phyloP scores from a whole-genome alignment of 2,329 filamentous ascomycete species.

The Penicillium sp. region DNA sequence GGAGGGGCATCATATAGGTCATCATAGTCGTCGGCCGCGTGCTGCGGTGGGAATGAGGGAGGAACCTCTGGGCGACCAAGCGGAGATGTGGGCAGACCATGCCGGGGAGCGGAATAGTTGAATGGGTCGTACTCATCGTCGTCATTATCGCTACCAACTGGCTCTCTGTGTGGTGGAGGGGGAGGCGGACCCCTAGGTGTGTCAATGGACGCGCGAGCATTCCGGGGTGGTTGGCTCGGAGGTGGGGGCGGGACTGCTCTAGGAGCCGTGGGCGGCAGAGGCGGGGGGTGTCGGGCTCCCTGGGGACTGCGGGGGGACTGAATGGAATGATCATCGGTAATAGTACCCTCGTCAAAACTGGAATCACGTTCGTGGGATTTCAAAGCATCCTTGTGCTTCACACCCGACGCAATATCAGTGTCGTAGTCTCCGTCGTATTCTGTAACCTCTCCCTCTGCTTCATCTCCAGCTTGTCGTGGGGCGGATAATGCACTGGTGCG shows the following conservation, averaged over 20 bases:
- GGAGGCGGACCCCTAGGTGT: conserved; percentile 36
- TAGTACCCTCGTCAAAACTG: conserved; percentile 68
- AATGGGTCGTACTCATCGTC: conserved; percentile 57
- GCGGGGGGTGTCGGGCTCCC: conserved; percentile 46
- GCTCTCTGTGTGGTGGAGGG: conserved; percentile 49
- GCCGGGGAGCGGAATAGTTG: conserved; percentile 48
- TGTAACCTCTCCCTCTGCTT: conserved; percentile 75
- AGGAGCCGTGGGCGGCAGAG: conserved; percentile 58
- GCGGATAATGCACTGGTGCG: conserved; percentile 43
- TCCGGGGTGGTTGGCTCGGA: conserved; percentile 57
- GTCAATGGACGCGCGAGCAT: conserved; percentile 40
- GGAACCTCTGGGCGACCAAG: conserved; percentile 27
- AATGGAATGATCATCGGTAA: conserved; percentile 54
- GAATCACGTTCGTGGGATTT: conserved; percentile 77
- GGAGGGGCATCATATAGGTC: conserved; percentile 50
- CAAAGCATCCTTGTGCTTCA: conserved; percentile 88
- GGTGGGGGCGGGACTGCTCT: conserved; percentile 64
- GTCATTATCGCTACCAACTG: conserved; percentile 49
- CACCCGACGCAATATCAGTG: conserved; percentile 91
- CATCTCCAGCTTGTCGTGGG: conserved; percentile 52
- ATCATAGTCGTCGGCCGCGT: conserved; percentile 41
- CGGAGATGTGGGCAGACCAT: conserved; percentile 28
- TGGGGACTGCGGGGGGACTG: conserved; percentile 47
- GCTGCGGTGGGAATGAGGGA: conserved; percentile 29
- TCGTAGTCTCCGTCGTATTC: conserved; percentile 98